These are phyloP conservation scores for Pestalotiopsis fici DNA, from an alignment of 2,329 filamentous ascomycete species.

Conservation along the genomic window DNA sequence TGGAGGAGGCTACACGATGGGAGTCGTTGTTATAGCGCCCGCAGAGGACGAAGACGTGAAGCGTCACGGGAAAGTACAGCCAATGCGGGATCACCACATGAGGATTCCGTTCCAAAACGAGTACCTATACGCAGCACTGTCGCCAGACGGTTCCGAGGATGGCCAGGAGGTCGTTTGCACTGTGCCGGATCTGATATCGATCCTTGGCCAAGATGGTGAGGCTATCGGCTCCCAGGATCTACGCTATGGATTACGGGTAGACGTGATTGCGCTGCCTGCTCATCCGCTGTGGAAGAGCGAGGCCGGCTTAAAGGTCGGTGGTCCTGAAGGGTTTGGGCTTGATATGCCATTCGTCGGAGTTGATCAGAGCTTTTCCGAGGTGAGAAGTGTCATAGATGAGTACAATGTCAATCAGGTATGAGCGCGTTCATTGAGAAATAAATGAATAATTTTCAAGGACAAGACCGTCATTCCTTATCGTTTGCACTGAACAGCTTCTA, in stretches of 20 bases:
- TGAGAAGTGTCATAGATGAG: neutral
- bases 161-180: neutral
- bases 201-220: conserved; percentile 3
- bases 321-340: neutral
- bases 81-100: neutral
- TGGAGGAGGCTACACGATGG: conserved; percentile 1
- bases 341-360: neutral
- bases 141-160: neutral
- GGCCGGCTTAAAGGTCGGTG: neutral
- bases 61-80: too few species aligned
- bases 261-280: neutral
- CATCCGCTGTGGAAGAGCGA: conserved; percentile 5
- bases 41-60: neutral
- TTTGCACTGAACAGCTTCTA: too few species aligned
- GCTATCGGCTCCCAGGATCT: conserved; percentile 4
- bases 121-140: neutral
- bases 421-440: too few species aligned
- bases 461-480: too few species aligned
- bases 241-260: neutral
- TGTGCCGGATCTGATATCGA: conserved; percentile 4
- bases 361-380: neutral
- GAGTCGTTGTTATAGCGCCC: neutral
- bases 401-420: neutral
- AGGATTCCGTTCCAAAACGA: conserved; percentile 3
- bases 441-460: too few species aligned